Conservation (phyloP, 2,329 filamentous ascomycete species). For the Aureobasidium sp. region DNA sequence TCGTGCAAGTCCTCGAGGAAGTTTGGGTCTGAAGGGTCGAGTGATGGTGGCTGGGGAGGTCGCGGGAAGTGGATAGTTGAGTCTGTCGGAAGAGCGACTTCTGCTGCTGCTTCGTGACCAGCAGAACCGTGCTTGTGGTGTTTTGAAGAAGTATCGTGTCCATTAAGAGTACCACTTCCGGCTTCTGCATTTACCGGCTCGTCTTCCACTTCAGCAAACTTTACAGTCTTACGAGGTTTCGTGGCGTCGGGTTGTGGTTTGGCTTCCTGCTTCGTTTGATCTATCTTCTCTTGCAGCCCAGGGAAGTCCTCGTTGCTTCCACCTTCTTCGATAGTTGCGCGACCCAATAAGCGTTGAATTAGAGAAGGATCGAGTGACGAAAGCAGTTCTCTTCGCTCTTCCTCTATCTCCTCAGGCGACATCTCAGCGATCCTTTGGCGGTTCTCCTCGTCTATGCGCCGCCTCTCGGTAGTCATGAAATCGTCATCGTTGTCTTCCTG, state of each 20-base stretch:
- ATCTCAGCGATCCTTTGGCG: conserved; percentile 64
- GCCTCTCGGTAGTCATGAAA: conserved; percentile 41
- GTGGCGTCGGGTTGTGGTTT: neutral
- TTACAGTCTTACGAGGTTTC: conserved; percentile 13
- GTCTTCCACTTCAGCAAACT: conserved; percentile 4
- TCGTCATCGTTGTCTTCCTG: neutral
- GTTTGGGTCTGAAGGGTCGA: conserved; percentile 74
- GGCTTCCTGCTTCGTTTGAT: neutral
- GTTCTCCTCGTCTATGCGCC: conserved; percentile 78
- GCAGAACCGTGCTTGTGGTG: neutral
- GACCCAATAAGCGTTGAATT: conserved; percentile 66
- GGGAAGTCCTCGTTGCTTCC: conserved; percentile 36
- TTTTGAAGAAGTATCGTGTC: neutral
- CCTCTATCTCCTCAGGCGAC: conserved; percentile 73
- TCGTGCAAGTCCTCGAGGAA: conserved; percentile 79
- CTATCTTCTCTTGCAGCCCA: conserved; percentile 9
- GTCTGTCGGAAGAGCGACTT: conserved; percentile 17
- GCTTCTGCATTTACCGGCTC: conserved; percentile 21
- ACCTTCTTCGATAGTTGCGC: conserved; percentile 67
- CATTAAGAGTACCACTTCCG: neutral
- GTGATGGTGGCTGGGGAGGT: conserved; percentile 53
- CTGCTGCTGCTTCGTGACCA: conserved; percentile 8
- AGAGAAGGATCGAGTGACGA: conserved; percentile 66
- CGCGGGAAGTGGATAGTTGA: conserved; percentile 54
- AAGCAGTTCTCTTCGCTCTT: conserved; percentile 74